Percentiles rank a stretch among this genome's conserved stretches.
phyloP scores from a whole-genome alignment of 2,329 filamentous ascomycete species.

The Leptographium lundbergii region DNA sequence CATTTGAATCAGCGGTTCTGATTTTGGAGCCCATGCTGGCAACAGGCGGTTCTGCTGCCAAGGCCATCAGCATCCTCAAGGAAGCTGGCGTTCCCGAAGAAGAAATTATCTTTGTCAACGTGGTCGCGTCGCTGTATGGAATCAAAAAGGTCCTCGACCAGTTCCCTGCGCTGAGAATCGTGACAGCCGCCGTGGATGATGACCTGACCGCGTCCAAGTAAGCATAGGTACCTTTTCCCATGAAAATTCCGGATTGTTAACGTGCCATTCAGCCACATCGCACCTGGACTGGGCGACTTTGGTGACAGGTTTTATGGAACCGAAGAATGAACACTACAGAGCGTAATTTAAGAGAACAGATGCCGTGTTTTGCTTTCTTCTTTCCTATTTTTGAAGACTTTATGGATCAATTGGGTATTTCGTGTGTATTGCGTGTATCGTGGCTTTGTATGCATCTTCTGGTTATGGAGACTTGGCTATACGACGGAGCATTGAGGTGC shows the following conservation, averaged over 20 bases:
- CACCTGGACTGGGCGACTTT: constrained; percentile 3
- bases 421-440: too few species aligned
- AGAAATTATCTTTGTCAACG: constrained; percentile 2
- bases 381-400: too few species aligned
- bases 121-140: constrained; percentile 1
- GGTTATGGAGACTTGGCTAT: too few species aligned
- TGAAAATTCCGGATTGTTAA: neutral
- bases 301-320: constrained; percentile 2
- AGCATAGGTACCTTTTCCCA: neutral
- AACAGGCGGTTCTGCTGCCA: neutral
- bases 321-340: neutral
- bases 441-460: too few species aligned
- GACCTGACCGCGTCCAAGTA: constrained; percentile 1
- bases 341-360: too few species aligned
- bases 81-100: neutral
- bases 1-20: neutral
- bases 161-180: neutral
- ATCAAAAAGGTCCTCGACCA: neutral
- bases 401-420: too few species aligned
- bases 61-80: constrained; percentile 1
- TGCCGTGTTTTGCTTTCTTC: too few species aligned
- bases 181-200: constrained; percentile 1
- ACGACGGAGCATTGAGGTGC: too few species aligned
- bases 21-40: constrained; percentile 5
- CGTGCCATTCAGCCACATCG: neutral